A percentile compares a stretch with the other conserved stretches of the same genome.
Conservation (phyloP, 176 grass and related monocot genomes). For the Oropetium thomaeum region DNA sequence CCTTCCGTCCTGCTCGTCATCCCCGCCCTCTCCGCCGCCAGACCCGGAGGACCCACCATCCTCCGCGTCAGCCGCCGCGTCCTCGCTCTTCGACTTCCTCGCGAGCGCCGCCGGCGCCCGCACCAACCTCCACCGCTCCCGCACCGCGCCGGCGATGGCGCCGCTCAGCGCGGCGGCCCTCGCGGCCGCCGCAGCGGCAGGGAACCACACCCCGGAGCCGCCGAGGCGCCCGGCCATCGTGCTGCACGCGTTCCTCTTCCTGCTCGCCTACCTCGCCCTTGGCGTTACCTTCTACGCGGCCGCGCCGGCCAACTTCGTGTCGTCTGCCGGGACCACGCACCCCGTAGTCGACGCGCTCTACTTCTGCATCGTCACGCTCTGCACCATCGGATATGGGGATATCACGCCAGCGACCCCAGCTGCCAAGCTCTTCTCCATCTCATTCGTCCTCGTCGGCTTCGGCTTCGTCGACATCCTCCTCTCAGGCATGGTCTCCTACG, state of each 20-base stretch:
- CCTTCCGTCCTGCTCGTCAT: constrained; percentile 41
- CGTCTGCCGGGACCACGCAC: constrained; percentile 52
- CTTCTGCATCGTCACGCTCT: constrained; percentile 98
- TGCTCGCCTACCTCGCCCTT: constrained; percentile 68
- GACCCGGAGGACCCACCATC: constrained; percentile 22
- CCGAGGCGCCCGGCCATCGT: constrained; percentile 55
- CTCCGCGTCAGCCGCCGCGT: neutral
- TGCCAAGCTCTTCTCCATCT: constrained; percentile 88
- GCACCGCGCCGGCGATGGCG: constrained; percentile 72
- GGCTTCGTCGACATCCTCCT: constrained; percentile 93
- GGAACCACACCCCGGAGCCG: constrained; percentile 11
- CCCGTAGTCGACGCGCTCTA: constrained; percentile 90
- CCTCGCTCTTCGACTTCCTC: constrained; percentile 39
- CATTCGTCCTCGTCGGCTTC: constrained; percentile 79
- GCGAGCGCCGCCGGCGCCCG: constrained; percentile 3
- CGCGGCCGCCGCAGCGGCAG: constrained; percentile 13
- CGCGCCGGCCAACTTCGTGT: constrained; percentile 51
- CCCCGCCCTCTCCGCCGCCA: constrained; percentile 18
- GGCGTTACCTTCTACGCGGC: constrained; percentile 77
- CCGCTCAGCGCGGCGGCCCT: constrained; percentile 35
- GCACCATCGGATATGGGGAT: constrained; percentile 91
- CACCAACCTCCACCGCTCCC: constrained; percentile 74
- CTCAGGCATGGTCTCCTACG: constrained; percentile 86
- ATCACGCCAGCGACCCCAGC: constrained; percentile 77
- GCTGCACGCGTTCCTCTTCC: constrained; percentile 63